Evolutionary conservation across 495 filamentous ascomycete genomes (phyloP).

Genomic region (Parathielavia appendiculata): DNA sequence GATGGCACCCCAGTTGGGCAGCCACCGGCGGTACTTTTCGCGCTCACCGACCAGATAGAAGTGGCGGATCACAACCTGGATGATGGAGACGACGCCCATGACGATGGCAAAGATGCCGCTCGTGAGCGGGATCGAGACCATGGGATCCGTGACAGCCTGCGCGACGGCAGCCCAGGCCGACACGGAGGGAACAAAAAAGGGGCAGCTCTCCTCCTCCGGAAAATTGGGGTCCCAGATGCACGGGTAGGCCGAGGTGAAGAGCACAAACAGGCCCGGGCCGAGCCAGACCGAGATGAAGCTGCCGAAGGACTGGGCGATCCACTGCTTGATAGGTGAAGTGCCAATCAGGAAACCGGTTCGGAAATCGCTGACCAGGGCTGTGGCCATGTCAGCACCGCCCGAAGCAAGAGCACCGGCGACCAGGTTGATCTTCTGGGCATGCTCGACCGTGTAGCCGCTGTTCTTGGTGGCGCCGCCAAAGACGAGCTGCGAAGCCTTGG

Average conservation of each 20-base stretch:
- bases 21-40: slow-evolving; percentile 51
- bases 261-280: slow-evolving; percentile 57
- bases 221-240: slow-evolving; percentile 43
- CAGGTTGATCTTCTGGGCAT: slow-evolving; percentile 57
- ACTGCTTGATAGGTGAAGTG: slow-evolving; percentile 59
- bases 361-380: slow-evolving; percentile 54
- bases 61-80: slow-evolving; percentile 54
- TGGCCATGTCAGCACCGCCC: slow-evolving; percentile 54
- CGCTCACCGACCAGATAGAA: slow-evolving; percentile 46
- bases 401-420: slow-evolving; percentile 57
- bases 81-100: slow-evolving; percentile 46
- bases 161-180: slow-evolving; percentile 62
- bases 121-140: slow-evolving; percentile 49
- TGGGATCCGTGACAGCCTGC: slow-evolving; percentile 56
- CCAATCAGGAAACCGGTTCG: slow-evolving; percentile 59
- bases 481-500: slow-evolving; percentile 64
- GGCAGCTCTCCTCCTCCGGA: slow-evolving; percentile 37
- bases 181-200: slow-evolving; percentile 58
- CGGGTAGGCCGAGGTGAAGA: slow-evolving; percentile 62
- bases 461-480: slow-evolving; percentile 57
- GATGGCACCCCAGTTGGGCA: slow-evolving; percentile 65
- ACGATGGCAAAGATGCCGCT: slow-evolving; percentile 55
- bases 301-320: slow-evolving; percentile 57
- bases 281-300: slow-evolving; percentile 58
- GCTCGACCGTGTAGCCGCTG: slow-evolving; percentile 38